Conservation (phyloP, 177 flowering plant species). For the Viscum album region DNA sequence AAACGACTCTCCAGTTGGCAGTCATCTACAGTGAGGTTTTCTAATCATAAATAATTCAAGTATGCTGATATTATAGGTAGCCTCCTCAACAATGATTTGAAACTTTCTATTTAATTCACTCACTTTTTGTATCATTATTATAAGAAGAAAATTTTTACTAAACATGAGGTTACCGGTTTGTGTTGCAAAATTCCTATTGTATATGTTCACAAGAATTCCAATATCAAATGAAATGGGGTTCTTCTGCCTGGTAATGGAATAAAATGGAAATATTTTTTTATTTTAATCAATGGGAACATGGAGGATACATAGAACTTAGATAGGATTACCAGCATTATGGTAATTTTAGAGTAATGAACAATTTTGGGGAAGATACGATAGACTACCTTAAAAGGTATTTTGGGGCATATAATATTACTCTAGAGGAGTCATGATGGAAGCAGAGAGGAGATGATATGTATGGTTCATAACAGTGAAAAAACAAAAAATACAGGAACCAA, state of each 20-base stretch:
- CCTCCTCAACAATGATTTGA: slow-evolving; percentile 16
- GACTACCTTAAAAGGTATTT: too few relatives aligned
- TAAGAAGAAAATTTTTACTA: slow-evolving; percentile 23
- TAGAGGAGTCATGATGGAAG: too few relatives aligned
- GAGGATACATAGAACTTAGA: slow-evolving; percentile 35
- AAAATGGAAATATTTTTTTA: slow-evolving; percentile 45
- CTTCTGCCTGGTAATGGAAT: slow-evolving; percentile 59
- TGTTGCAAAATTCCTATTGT: too few relatives aligned
- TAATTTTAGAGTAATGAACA: slow-evolving; percentile 30
- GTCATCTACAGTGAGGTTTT: slow-evolving; percentile 2
- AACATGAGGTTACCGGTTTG: slow-evolving; percentile 33
- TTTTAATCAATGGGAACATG: too few relatives aligned
- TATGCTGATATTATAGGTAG: slow-evolving; percentile 20
- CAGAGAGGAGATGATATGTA: too few relatives aligned
- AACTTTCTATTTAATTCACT: slow-evolving; percentile 28
- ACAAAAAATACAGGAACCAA: too few relatives aligned
- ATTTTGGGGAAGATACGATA: too few relatives aligned
- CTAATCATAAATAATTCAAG: too few relatives aligned
- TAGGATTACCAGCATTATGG: slow-evolving; percentile 33
- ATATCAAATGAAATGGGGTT: slow-evolving; percentile 20
- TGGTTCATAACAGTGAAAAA: too few relatives aligned
- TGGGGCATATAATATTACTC: too few relatives aligned
- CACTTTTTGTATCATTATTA: too few relatives aligned
- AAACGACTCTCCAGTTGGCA: slow-evolving; percentile 29
- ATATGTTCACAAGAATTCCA: slow-evolving; percentile 29